phyloP scores from a whole-genome alignment of 768 basidiomycete species.

The Lanmaoa rubissima region DNA sequence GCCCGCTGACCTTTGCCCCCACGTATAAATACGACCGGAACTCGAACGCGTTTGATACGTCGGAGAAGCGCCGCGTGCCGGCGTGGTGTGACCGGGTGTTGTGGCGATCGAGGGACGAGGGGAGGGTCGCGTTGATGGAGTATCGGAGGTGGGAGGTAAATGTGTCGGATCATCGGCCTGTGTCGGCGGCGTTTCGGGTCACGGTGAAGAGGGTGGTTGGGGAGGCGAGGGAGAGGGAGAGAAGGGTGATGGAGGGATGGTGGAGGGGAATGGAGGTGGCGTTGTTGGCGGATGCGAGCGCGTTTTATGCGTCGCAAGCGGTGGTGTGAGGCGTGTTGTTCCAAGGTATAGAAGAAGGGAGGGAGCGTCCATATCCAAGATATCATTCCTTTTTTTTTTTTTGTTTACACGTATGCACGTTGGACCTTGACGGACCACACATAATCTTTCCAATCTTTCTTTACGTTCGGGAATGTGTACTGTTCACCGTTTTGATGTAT shows the following conservation, averaged over 20 bases:
- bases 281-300: conserved; percentile 30
- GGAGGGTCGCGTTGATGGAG: conserved; percentile 60
- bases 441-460: background rate
- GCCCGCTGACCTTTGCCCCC: conserved; percentile 77
- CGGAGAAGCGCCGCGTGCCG: conserved; percentile 84
- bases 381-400: background rate
- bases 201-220: conserved; percentile 70
- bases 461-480: background rate
- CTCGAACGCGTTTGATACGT: conserved; percentile 79
- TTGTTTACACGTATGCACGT: background rate
- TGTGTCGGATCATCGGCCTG: conserved; percentile 87
- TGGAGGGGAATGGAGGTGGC: conserved; percentile 45
- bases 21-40: conserved; percentile 94
- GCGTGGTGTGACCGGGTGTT: conserved; percentile 98
- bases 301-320: conserved; percentile 36
- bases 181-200: conserved; percentile 75
- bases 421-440: background rate
- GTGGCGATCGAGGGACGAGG: conserved; percentile 59
- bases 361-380: background rate
- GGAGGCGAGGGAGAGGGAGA: conserved; percentile 55
- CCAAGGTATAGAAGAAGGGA: background rate
- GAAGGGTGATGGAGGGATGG: conserved; percentile 49
- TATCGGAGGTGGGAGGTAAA: conserved; percentile 85
- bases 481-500: too few species aligned
- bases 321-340: conserved; percentile 20